Base-by-base conservation (phyloP, 2,329 filamentous ascomycete species). In the Fusarium bulbicola region DNA sequence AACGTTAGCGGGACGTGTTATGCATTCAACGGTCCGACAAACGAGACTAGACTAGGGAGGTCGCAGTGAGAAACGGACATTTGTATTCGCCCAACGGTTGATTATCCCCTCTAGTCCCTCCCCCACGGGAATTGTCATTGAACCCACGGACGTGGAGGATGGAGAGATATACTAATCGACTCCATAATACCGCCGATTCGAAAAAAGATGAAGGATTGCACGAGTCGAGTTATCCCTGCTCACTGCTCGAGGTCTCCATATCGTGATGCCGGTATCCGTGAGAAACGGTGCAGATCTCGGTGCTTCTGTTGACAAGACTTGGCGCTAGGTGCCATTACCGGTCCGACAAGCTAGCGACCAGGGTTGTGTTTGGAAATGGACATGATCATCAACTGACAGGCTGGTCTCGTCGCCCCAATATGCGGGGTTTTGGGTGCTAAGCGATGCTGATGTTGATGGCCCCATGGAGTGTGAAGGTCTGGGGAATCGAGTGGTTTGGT, bases 221-320 rank as follows among this genome's bases (percentile, higher is more conserved):
- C 21, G 42, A 59, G 26, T 32, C n/a, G 24, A 40, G 24, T 42
- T 37, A 68, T 54, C 65, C 64, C 28, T 54, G 42, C 13, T 14
- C 28, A 37, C 11, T 42, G 21, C n/a, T 13, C 12, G n/a, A 40
- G 32, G 30, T 34, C 36, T 47, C 26, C 30, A 36, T 39, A 43
- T 26, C 12, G 50, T 30, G n/a, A 66, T 70, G 66, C 67, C 67
- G 67, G 63, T 56, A 70, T 28, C 68, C 61, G 67, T 63, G 32
- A 34, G n/a, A 49, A 70, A 70, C 61, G 66, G 66, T 62, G 66
- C 49, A 52, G 66, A 43, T 57, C 57, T 70, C 68, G 66, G 68
- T 62, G 61, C 21, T 56, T 61, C 54, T 57, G 24, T 10, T 6
- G 46, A 56, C 37, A 50, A 70, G 66, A 49, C 43, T 57, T 36